Evolutionary conservation across 768 basidiomycete genomes (phyloP).

Genomic region (Pleurotus eryngii): DNA sequence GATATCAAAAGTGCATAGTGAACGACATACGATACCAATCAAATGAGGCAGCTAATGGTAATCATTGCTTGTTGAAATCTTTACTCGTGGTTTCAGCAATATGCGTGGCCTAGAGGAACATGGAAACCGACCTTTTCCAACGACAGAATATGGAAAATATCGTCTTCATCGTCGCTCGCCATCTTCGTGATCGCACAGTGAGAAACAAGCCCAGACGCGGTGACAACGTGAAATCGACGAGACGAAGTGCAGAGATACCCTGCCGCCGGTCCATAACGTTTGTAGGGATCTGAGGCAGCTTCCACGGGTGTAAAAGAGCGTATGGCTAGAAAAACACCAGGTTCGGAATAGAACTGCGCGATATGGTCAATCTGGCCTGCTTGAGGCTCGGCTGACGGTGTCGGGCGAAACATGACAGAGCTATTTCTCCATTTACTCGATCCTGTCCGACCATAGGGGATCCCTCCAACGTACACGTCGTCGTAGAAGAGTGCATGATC

Average conservation of each 20-base stretch:
- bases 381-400: not conserved
- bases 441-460: conserved; percentile 9
- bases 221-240: not conserved
- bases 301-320: not conserved
- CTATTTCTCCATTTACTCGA: conserved; percentile 10
- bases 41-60: too few relatives aligned
- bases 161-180: not conserved
- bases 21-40: too few relatives aligned
- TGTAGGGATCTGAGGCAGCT: conserved; percentile 8
- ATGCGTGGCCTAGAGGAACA: too few relatives aligned
- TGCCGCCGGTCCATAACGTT: conserved; percentile 10
- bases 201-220: conserved; percentile 8
- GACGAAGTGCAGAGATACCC: conserved; percentile 9
- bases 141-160: not conserved
- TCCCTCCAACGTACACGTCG: conserved; percentile 4
- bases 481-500: not conserved
- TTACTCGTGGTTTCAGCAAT: too few relatives aligned
- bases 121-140: not conserved
- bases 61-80: too few relatives aligned
- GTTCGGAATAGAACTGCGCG: not conserved
- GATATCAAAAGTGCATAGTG: too few relatives aligned
- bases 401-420: conserved; percentile 8
- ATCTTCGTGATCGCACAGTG: conserved; percentile 9
- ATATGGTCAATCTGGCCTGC: conserved; percentile 5
- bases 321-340: conserved; percentile 6